These are phyloP conservation scores for Calonectria pseudoreteaudii DNA, from an alignment of 2,329 filamentous ascomycete species.

Conservation along the genomic window DNA sequence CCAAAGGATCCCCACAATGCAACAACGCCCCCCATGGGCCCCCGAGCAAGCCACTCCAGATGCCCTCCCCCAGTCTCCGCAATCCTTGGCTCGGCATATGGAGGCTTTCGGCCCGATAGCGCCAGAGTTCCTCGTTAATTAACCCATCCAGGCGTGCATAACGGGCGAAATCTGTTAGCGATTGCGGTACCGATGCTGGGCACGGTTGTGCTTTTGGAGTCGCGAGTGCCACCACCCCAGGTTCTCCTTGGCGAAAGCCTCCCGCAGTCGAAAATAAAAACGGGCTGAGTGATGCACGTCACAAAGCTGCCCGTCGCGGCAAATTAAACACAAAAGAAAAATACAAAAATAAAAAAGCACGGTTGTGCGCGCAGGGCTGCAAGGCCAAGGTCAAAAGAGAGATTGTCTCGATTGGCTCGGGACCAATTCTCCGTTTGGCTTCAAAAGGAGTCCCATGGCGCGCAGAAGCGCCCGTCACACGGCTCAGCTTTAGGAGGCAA, in stretches of 20 bases:
- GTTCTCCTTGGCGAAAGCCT: neutral
- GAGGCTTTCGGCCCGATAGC: slow-evolving; percentile 31
- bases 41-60: slow-evolving; percentile 11
- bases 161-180: neutral
- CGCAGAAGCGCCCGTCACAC: slow-evolving; percentile 4
- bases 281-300: slow-evolving; percentile 9
- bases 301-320: neutral
- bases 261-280: slow-evolving; percentile 1
- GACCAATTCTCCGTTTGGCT: neutral
- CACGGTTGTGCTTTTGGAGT: neutral
- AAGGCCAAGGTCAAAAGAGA: neutral
- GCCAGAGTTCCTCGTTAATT: slow-evolving; percentile 13
- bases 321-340: too few relatives aligned
- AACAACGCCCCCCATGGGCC: neutral
- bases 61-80: slow-evolving; percentile 10
- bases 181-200: neutral
- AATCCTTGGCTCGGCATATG: slow-evolving; percentile 33
- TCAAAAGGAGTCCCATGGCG: neutral
- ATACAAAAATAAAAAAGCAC: neutral
- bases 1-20: slow-evolving; percentile 15
- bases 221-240: neutral
- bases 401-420: neutral
- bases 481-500: neutral
- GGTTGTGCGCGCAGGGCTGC: neutral
- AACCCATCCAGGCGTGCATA: slow-evolving; percentile 4